phyloP scores from a whole-genome alignment of 495 filamentous ascomycete species.

The Pyrenula aspistea region DNA sequence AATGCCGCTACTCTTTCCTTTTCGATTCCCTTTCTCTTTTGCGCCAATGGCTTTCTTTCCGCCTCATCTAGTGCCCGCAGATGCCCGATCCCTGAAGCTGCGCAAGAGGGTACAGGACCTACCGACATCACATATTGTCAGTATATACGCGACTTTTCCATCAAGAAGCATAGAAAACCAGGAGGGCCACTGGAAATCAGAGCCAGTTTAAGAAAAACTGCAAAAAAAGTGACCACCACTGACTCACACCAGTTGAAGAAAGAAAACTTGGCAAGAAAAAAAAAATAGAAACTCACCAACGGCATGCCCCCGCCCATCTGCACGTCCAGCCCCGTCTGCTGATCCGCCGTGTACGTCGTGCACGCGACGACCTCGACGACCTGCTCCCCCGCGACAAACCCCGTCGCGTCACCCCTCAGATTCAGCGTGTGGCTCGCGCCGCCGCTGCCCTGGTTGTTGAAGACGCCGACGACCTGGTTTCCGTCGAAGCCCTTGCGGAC shows the following conservation, averaged over 20 bases:
- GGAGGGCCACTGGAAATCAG: too few species aligned
- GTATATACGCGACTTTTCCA: not conserved
- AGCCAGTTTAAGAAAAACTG: too few species aligned
- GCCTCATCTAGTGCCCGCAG: not conserved
- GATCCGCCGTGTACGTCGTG: conserved; percentile 21
- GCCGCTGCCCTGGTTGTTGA: conserved; percentile 43
- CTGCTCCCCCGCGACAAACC: conserved; percentile 17
- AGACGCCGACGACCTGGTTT: conserved; percentile 44
- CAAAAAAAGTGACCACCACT: too few species aligned
- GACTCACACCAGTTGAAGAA: too few species aligned
- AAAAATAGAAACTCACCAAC: conserved; percentile 24
- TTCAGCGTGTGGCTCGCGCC: conserved; percentile 33
- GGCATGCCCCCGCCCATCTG: conserved; percentile 37
- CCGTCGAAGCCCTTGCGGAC: conserved; percentile 51
- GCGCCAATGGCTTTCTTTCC: too few species aligned
- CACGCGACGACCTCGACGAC: conserved; percentile 37
- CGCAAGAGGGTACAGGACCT: not conserved
- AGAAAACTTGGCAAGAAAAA: too few species aligned
- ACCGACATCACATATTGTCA: not conserved
- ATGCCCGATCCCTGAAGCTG: not conserved
- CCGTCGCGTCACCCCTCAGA: conserved; percentile 21
- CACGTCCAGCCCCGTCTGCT: conserved; percentile 8
- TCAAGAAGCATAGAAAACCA: too few species aligned
- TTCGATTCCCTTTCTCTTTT: too few species aligned
- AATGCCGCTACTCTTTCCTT: too few species aligned